These are phyloP conservation scores for Chrysochromulina parva DNA, from an alignment of 78 protist species.

Conservation along the genomic window DNA sequence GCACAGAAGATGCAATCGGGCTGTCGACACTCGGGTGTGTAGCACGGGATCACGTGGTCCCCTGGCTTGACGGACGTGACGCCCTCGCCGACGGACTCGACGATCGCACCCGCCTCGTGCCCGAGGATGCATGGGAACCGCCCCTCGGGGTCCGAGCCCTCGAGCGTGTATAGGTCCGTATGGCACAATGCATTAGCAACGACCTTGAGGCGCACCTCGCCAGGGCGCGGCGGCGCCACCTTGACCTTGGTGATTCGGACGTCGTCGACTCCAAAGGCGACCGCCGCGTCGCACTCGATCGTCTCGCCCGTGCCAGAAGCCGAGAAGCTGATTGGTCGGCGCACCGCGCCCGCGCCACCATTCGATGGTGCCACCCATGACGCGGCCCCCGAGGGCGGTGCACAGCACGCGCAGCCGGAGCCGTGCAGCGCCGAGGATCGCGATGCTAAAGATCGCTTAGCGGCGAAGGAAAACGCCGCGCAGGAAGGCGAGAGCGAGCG, in stretches of 20 bases:
- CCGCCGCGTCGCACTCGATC: slow-evolving; percentile 16
- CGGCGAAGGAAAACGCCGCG: too few relatives aligned
- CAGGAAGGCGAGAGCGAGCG: too few relatives aligned
- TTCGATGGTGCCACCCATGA: too few relatives aligned
- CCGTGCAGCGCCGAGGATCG: too few relatives aligned
- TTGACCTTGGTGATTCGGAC: background rate
- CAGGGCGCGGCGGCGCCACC: slow-evolving; percentile 16
- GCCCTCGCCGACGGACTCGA: background rate
- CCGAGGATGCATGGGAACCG: slow-evolving; percentile 46
- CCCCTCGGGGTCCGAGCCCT: slow-evolving; percentile 43
- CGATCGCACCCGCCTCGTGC: slow-evolving; percentile 28
- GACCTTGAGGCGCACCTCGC: slow-evolving; percentile 33
- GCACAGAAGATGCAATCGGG: background rate
- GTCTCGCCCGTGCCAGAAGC: background rate
- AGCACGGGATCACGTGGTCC: slow-evolving; percentile 12
- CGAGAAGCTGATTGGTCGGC: too few relatives aligned
- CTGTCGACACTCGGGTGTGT: background rate
- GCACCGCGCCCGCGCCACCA: too few relatives aligned
- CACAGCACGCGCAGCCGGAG: too few relatives aligned
- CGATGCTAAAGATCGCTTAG: too few relatives aligned
- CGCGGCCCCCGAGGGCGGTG: too few relatives aligned
- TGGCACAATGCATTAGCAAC: slow-evolving; percentile 16
- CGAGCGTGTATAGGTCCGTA: slow-evolving; percentile 28
- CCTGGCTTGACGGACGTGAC: background rate
- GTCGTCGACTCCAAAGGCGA: background rate